A percentile compares a stretch with the other conserved stretches of the same genome.
phyloP scores from a whole-genome alignment of 2,329 filamentous ascomycete species.

The Fusarium gaditjirri region DNA sequence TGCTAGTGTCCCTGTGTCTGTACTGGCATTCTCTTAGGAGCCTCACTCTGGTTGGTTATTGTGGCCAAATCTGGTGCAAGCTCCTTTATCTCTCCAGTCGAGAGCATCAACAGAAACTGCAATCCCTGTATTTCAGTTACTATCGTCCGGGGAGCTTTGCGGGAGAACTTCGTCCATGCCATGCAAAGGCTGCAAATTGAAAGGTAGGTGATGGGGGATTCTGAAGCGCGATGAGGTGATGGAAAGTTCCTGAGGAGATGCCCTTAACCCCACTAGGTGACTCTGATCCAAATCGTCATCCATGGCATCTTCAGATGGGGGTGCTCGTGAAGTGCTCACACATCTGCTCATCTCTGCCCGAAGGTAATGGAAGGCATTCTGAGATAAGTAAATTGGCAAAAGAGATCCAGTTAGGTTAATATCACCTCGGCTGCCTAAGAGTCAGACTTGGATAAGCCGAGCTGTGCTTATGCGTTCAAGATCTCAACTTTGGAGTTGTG shows the following conservation, averaged over 20 bases:
- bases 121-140: slow-evolving; percentile 10
- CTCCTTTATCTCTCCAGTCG: slow-evolving; percentile 24
- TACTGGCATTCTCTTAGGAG: slow-evolving; percentile 14
- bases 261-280: slow-evolving; percentile 31
- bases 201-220: slow-evolving; percentile 6
- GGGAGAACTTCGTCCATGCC: neutral
- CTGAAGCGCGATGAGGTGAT: slow-evolving; percentile 7
- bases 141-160: slow-evolving; percentile 28
- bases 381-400: neutral
- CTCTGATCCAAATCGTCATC: slow-evolving; percentile 33
- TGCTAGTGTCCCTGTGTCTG: slow-evolving; percentile 13
- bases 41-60: slow-evolving; percentile 7
- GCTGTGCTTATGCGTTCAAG: neutral
- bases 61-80: slow-evolving; percentile 32
- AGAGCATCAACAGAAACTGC: slow-evolving; percentile 2
- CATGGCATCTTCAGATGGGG: slow-evolving; percentile 26
- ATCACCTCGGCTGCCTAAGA: neutral
- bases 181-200: neutral
- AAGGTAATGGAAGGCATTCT: neutral
- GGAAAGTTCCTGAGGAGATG: slow-evolving; percentile 13
- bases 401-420: neutral
- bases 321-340: neutral
- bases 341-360: neutral
- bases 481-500: slow-evolving; percentile 1
- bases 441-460: neutral